Conservation (phyloP, 305 asterid genomes). For the Euphrasia arctica region DNA sequence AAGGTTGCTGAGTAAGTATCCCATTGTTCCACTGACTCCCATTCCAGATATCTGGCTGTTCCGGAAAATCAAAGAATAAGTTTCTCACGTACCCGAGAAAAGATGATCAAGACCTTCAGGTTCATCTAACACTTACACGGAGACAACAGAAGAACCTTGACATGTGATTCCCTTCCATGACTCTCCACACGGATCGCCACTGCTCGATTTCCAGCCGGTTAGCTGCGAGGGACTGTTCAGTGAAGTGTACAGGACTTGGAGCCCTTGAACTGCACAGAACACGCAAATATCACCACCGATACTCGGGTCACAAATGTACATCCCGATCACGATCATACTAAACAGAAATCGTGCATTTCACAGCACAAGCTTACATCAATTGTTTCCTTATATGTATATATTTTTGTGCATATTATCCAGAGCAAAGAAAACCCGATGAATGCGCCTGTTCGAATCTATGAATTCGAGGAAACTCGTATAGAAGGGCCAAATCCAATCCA, state of each 20-base stretch:
- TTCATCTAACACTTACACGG: constrained; percentile 51
- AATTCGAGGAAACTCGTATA: constrained; percentile 12
- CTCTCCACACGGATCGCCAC: constrained; percentile 97
- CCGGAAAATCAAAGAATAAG: constrained; percentile 28
- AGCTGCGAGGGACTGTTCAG: constrained; percentile 74
- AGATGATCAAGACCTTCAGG: constrained; percentile 4
- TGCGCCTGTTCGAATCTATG: constrained; percentile 8
- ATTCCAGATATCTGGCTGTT: constrained; percentile 72
- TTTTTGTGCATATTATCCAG: no score
- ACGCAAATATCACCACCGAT: constrained; percentile 25
- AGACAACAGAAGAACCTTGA: constrained; percentile 67
- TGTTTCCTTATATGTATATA: no score
- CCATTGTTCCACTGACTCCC: constrained; percentile 85
- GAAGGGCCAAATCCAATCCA: not conserved
- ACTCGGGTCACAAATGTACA: constrained; percentile 1
- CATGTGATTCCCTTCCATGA: constrained; percentile 88
- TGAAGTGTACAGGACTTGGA: constrained; percentile 75
- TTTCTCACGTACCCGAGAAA: constrained; percentile 16
- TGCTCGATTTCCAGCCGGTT: constrained; percentile 75
- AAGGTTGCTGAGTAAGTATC: constrained; percentile 70
- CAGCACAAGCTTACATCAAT: constrained; percentile 1
- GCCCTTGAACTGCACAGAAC: constrained; percentile 70
- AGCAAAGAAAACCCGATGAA: constrained; percentile 14
- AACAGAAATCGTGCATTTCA: constrained; percentile 18
- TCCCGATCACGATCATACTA: constrained; percentile 20